phyloP scores from a whole-genome alignment of 1,284 basidiomycete species.

The Microbotryum lychnidis-dioicae region DNA sequence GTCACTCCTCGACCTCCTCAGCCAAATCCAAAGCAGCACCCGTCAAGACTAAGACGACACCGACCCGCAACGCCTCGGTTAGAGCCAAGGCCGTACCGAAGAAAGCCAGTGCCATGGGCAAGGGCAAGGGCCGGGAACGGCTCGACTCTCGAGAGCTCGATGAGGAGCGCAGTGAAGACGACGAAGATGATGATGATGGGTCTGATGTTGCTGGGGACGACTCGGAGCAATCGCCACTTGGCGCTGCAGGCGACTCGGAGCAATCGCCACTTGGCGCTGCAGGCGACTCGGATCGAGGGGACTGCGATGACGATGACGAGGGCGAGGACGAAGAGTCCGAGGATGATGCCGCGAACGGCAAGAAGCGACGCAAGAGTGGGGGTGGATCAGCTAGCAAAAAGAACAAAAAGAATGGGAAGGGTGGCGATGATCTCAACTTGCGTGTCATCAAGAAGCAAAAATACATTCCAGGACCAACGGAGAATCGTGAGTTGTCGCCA shows the following conservation, averaged over 20 bases:
- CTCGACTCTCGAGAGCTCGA: not conserved
- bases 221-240: too few relatives aligned
- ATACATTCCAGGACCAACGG: slow-evolving; percentile 19
- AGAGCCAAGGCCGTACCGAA: not conserved
- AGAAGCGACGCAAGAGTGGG: slow-evolving; percentile 1
- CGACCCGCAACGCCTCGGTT: not conserved
- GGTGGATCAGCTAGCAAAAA: not conserved
- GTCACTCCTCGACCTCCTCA: not conserved
- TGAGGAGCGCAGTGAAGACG: not conserved
- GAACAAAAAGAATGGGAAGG: slow-evolving; percentile 8
- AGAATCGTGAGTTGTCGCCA: slow-evolving; percentile 13
- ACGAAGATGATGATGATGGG: slow-evolving; percentile 1
- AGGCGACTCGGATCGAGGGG: not conserved
- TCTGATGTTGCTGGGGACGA: not conserved
- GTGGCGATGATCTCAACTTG: slow-evolving; percentile 23
- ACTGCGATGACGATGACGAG: not conserved
- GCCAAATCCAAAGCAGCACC: not conserved
- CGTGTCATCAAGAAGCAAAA: slow-evolving; percentile 13
- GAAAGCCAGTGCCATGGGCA: too few relatives aligned
- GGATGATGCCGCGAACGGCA: not conserved
- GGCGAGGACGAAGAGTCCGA: not conserved
- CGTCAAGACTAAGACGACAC: not conserved
- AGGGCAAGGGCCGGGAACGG: too few relatives aligned
- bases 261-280: too few relatives aligned
- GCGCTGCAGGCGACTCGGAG: not conserved